Percentiles rank a stretch among this genome's conserved stretches.
These are phyloP conservation scores for Gnaphalium uliginosum DNA, from an alignment of 129 eudicot species.

Conservation along the genomic window DNA sequence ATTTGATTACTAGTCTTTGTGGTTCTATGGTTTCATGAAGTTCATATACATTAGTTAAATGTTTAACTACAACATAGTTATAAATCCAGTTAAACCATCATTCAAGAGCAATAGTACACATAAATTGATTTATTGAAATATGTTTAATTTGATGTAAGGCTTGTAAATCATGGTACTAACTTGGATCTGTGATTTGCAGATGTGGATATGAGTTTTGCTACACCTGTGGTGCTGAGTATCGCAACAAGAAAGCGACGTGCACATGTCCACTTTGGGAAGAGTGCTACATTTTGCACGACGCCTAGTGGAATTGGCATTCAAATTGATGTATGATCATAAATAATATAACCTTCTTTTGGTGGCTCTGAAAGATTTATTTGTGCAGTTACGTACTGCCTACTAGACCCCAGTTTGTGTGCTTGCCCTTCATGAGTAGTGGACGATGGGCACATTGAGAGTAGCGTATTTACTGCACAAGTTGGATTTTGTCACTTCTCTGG, in stretches of 20 bases:
- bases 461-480: no score
- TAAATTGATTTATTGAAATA: no score
- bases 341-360: not conserved
- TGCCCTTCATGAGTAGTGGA: not conserved
- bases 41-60: no score
- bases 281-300: slow-evolving; percentile 29
- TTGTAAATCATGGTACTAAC: not conserved
- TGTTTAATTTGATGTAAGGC: not conserved
- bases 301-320: not conserved
- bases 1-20: no score
- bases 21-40: no score
- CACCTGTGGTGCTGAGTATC: not conserved
- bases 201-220: slow-evolving; percentile 74
- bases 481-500: no score
- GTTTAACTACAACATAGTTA: no score
- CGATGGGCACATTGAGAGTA: no score
- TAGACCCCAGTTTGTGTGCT: not conserved
- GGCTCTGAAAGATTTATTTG: not conserved
- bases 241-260: slow-evolving; percentile 60
- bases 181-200: slow-evolving; percentile 35
- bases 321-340: not conserved
- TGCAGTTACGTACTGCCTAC: not conserved
- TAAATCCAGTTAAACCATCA: no score
- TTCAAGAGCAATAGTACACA: no score
- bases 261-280: slow-evolving; percentile 57